Base-by-base conservation (phyloP, 1,284 basidiomycete species). In the Apiotrichum veenhuisii region DNA sequence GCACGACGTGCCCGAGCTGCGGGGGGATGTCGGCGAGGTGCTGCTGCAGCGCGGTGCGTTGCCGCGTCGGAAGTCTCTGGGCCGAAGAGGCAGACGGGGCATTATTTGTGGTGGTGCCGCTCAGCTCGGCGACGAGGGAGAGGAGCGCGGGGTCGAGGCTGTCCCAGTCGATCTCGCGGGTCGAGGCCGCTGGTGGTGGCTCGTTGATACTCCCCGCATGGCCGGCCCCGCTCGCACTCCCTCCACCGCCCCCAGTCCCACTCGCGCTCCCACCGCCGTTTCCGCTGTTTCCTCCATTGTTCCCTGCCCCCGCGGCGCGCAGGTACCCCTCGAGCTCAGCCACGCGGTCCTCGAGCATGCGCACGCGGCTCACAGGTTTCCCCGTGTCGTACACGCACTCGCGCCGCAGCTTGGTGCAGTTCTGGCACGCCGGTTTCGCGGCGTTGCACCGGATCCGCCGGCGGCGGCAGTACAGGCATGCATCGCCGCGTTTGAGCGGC, bases 401-500 rank as follows among this genome's bases (percentile, higher is more conserved):
- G 45, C 70, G 45, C 34, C 62, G 58, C 40, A 68, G 54, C 47
- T 72, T 72, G 20, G 52, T 46, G 55, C 73, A 75, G 55, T 74
- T 68, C 12, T 68, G 57, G 57, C 73, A 75, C 7, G 64, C 53
- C 1, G 72, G 72, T 50, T 74, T 74, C 8, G 58, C 58, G 8
- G 70, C 72, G 20, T 68, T 67, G 61, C 73, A 75, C n/a, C 63
- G 49, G 34, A 74, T 74, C 15, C 73, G 58, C 2, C 73, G 63
- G 50, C 71, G 70, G 15, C 73, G 67, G 57, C 73, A 75, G 60
- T 74, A 74, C 20, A 74, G 54, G 52, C 73, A 75, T 3, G 73
- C 73, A 50, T 74, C 72, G 14, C 73, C 73, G 10, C 73, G 65
- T 48, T 65, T 69, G 38, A 75, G 62, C 0, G 71, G 69, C 12